Conservation (phyloP, 352 stramenopile genomes). For the Sclerospora graminicola region DNA sequence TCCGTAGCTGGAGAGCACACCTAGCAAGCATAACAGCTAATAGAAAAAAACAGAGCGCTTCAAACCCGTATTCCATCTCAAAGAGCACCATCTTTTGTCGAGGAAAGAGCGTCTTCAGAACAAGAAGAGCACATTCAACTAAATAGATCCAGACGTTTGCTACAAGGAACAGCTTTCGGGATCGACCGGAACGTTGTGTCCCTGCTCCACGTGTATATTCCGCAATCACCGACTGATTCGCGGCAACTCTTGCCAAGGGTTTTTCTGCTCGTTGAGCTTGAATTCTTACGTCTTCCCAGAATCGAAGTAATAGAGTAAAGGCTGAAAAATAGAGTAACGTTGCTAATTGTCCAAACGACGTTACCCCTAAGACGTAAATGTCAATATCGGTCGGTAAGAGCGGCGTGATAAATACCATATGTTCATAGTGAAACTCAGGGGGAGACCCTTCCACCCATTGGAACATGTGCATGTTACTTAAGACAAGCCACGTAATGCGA, state of each 20-base stretch:
- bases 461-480: constrained; percentile 76
- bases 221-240: constrained; percentile 63
- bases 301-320: constrained; percentile 70
- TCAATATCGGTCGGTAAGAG: constrained; percentile 68
- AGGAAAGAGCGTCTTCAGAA: constrained; percentile 64
- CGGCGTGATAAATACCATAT: constrained; percentile 65
- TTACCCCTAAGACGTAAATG: constrained; percentile 74
- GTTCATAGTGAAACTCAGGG: constrained; percentile 42
- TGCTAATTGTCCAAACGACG: constrained; percentile 60
- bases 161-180: constrained; percentile 59
- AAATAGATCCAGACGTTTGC: constrained; percentile 81
- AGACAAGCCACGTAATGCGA: constrained; percentile 61
- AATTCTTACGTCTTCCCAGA: constrained; percentile 67
- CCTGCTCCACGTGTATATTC: constrained; percentile 51
- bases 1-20: constrained; percentile 34
- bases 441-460: constrained; percentile 52
- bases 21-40: constrained; percentile 59
- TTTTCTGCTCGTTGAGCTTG: constrained; percentile 45
- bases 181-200: constrained; percentile 31
- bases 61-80: constrained; percentile 59
- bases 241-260: constrained; percentile 43
- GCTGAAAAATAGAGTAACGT: constrained; percentile 77
- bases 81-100: constrained; percentile 44
- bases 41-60: constrained; percentile 67
- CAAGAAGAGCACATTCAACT: constrained; percentile 54